These are phyloP conservation scores for Saccharum spontaneum DNA, from an alignment of 176 grass and related monocot genomes.

Conservation along the genomic window DNA sequence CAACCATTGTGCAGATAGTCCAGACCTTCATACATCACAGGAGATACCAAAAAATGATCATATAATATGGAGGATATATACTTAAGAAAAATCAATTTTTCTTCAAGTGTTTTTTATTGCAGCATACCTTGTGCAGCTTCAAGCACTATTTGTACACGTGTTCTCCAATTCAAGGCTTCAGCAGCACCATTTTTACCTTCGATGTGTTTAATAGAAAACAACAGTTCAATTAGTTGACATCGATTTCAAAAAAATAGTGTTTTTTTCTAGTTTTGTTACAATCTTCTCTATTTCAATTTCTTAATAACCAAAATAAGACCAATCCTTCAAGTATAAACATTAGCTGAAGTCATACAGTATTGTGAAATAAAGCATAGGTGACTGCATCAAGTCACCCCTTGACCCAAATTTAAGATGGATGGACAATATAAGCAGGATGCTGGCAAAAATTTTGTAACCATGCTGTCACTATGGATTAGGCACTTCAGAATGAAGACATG, in stretches of 20 bases:
- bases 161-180: constrained; percentile 12
- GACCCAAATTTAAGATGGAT: background rate
- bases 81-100: background rate
- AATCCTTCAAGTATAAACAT: background rate
- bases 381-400: background rate
- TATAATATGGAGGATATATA: background rate
- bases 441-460: background rate
- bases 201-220: background rate
- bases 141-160: constrained; percentile 13
- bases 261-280: background rate
- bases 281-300: too few species aligned
- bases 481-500: background rate
- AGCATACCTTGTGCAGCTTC: constrained; percentile 36
- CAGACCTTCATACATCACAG: constrained; percentile 34
- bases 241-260: background rate
- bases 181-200: background rate
- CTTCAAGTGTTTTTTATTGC: background rate
- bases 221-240: background rate
- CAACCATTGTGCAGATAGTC: constrained; percentile 58
- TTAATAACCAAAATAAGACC: too few species aligned
- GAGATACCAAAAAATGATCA: background rate
- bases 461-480: background rate
- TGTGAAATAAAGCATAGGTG: background rate
- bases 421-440: background rate
- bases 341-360: background rate